Percentiles rank a stretch among this genome's conserved stretches.
Evolutionary conservation across 2,329 filamentous ascomycete species (phyloP).

Genomic region (Colletotrichum scovillei): DNA sequence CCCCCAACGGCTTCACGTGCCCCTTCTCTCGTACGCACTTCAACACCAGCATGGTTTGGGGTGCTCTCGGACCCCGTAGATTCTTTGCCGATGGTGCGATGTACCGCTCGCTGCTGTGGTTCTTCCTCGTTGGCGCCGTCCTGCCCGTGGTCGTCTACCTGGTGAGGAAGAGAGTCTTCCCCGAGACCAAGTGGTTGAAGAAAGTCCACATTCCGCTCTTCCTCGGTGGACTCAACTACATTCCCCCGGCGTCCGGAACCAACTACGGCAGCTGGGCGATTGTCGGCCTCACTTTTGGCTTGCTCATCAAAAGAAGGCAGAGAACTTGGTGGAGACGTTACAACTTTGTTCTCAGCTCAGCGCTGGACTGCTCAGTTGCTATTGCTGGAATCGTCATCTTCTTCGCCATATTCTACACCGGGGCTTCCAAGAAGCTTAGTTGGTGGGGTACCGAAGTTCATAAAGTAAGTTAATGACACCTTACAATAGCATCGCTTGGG

Average conservation of each 20-base stretch:
- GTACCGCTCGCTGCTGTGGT: slow-evolving; percentile 62
- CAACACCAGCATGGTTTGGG: slow-evolving; percentile 67
- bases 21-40: slow-evolving; percentile 54
- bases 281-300: slow-evolving; percentile 43
- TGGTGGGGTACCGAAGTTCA: slow-evolving; percentile 46
- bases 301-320: slow-evolving; percentile 40
- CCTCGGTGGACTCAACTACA: slow-evolving; percentile 45
- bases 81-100: slow-evolving; percentile 64
- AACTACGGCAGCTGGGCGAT: slow-evolving; percentile 48
- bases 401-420: slow-evolving; percentile 46
- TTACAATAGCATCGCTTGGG: neutral
- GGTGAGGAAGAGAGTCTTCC: slow-evolving; percentile 38
- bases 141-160: slow-evolving; percentile 60
- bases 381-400: slow-evolving; percentile 48
- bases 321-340: slow-evolving; percentile 45
- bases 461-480: slow-evolving; percentile 19
- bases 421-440: slow-evolving; percentile 39
- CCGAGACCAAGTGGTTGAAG: slow-evolving; percentile 31
- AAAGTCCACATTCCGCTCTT: slow-evolving; percentile 46
- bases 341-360: slow-evolving; percentile 47
- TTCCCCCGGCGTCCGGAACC: slow-evolving; percentile 46
- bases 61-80: slow-evolving; percentile 64
- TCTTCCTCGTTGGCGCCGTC: slow-evolving; percentile 63
- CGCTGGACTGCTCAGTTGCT: slow-evolving; percentile 45
- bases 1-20: slow-evolving; percentile 59